A percentile compares a stretch with the other conserved stretches of the same genome.
Conservation (phyloP, 495 filamentous ascomycete species). For the Gamarada debralockiae region DNA sequence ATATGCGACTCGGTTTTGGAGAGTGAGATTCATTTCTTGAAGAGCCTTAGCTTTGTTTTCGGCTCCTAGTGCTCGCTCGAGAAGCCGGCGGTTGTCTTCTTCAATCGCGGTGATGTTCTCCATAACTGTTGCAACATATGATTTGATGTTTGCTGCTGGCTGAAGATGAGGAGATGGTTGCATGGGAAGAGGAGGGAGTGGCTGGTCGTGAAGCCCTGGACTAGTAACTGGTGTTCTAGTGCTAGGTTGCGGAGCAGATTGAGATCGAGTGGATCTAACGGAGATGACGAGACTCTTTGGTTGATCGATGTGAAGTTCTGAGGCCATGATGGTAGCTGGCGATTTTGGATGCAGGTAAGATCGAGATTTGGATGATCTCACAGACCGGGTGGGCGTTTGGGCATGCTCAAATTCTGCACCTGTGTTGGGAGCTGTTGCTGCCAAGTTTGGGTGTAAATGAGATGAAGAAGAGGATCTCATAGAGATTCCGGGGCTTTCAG, state of each 20-base stretch:
- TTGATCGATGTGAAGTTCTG: no score
- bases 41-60: slow-evolving; percentile 16
- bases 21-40: slow-evolving; percentile 12
- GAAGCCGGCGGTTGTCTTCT: slow-evolving; percentile 17
- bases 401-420: neutral
- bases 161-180: neutral
- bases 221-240: neutral
- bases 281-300: neutral
- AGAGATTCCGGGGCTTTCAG: neutral
- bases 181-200: neutral
- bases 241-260: neutral
- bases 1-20: slow-evolving; percentile 17
- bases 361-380: neutral
- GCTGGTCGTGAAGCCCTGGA: neutral
- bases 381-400: neutral
- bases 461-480: neutral
- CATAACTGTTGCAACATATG: slow-evolving; percentile 17
- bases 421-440: neutral
- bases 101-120: slow-evolving; percentile 23
- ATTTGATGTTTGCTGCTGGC: neutral
- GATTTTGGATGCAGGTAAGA: neutral
- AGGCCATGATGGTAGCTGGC: no score
- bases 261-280: neutral
- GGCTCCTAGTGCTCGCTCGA: slow-evolving; percentile 13
- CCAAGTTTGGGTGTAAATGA: neutral